phyloP scores from a whole-genome alignment of 192 early-diverging fungal genomes.

The Paraglomus occultum region DNA sequence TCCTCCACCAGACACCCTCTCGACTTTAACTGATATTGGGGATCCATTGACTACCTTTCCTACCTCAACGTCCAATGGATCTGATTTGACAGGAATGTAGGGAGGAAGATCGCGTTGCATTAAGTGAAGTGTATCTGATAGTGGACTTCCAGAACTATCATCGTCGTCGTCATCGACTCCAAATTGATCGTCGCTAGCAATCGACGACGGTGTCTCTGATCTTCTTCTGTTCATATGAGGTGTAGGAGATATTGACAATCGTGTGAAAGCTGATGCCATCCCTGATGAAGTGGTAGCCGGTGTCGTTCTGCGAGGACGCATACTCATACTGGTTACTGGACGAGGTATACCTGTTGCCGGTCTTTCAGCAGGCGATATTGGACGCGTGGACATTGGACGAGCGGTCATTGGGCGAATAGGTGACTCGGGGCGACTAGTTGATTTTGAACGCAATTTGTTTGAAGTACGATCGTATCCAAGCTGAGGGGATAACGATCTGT shows the following conservation, averaged over 20 bases:
- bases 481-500: slow-evolving; percentile 5
- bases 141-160: slow-evolving; percentile 14
- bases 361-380: slow-evolving; percentile 24
- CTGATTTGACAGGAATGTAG: slow-evolving; percentile 43
- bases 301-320: slow-evolving; percentile 13
- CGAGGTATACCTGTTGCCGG: slow-evolving; percentile 19
- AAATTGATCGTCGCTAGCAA: slow-evolving; percentile 6
- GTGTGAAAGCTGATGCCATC: slow-evolving; percentile 5
- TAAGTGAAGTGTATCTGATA: background rate
- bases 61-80: slow-evolving; percentile 53
- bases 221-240: background rate
- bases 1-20: slow-evolving; percentile 35
- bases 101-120: slow-evolving; percentile 37
- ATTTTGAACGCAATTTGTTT: slow-evolving; percentile 7
- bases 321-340: slow-evolving; percentile 32
- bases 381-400: background rate
- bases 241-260: slow-evolving; percentile 2
- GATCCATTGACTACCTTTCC: slow-evolving; percentile 51
- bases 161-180: slow-evolving; percentile 7
- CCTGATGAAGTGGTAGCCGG: slow-evolving; percentile 19
- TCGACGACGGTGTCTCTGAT: slow-evolving; percentile 21
- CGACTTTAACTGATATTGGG: slow-evolving; percentile 49
- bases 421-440: slow-evolving; percentile 12
- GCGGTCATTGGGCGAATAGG: background rate
- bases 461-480: background rate